Conservation (phyloP, 192 early-diverging fungal species). For the Cetraspora pellucida region DNA sequence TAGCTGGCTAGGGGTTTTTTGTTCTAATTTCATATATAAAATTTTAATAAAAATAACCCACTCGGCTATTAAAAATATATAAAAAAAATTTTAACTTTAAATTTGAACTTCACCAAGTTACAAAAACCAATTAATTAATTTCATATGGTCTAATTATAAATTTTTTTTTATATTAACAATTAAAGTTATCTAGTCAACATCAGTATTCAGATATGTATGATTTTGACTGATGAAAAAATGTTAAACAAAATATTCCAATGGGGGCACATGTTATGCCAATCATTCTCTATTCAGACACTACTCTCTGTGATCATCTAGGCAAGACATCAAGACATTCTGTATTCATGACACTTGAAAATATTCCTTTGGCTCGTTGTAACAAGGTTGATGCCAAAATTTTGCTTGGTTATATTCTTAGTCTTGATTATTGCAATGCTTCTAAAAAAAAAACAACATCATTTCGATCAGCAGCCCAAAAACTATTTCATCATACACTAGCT, state of each 20-base stretch:
- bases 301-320: not conserved
- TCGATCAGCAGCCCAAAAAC: no score
- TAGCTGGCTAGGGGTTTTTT: not conserved
- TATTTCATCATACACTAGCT: no score
- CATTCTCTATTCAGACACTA: not conserved
- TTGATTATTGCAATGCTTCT: no score
- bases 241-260: not conserved
- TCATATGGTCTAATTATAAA: not conserved
- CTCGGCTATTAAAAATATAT: no score
- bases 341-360: not conserved
- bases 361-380: no score
- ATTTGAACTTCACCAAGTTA: no score
- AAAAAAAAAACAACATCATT: no score
- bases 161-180: not conserved
- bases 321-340: not conserved
- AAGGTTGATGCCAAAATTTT: no score
- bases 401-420: no score
- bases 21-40: not conserved
- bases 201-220: not conserved
- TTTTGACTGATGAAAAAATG: not conserved
- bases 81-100: no score
- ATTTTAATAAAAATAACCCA: not conserved
- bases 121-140: no score
- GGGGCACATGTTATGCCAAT: not conserved
- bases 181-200: not conserved